These are phyloP conservation scores for Apophysomyces variabilis DNA, from an alignment of 371 early-diverging fungal species.

Conservation along the genomic window DNA sequence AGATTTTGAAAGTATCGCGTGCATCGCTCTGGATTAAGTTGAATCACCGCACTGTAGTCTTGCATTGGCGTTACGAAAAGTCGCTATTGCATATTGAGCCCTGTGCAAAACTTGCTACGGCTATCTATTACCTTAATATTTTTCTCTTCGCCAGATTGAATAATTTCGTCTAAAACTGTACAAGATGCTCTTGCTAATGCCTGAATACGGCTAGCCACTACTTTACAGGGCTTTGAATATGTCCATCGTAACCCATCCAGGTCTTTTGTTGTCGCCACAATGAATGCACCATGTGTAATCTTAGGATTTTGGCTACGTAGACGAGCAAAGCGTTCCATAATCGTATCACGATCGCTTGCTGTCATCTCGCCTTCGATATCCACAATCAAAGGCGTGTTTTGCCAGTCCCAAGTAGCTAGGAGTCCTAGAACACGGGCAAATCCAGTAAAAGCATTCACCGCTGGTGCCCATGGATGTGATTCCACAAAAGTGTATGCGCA, in stretches of 20 bases:
- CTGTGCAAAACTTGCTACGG: not conserved
- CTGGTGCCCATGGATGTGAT: conserved; percentile 63
- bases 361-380: conserved; percentile 72
- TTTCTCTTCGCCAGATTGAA: conserved; percentile 27
- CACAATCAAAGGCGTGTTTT: conserved; percentile 74
- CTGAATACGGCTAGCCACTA: conserved; percentile 63
- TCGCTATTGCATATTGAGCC: conserved; percentile 33
- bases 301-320: conserved; percentile 45
- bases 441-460: conserved; percentile 68
- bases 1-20: conserved; percentile 67
- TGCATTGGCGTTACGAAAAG: conserved; percentile 72
- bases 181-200: conserved; percentile 69
- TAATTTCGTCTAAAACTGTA: conserved; percentile 40
- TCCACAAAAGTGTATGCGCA: conserved; percentile 69
- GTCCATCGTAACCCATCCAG: conserved; percentile 62
- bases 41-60: conserved; percentile 72
- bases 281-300: conserved; percentile 62
- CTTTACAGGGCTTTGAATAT: conserved; percentile 47
- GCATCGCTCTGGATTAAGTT: conserved; percentile 58
- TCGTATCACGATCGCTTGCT: conserved; percentile 47
- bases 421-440: conserved; percentile 77
- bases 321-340: conserved; percentile 47
- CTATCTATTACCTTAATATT: conserved; percentile 35
- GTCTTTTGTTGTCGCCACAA: conserved; percentile 71
- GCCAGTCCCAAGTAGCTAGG: conserved; percentile 77